Base-by-base conservation (phyloP, 139 green algal genomes). In the Pleodorina starrii region DNA sequence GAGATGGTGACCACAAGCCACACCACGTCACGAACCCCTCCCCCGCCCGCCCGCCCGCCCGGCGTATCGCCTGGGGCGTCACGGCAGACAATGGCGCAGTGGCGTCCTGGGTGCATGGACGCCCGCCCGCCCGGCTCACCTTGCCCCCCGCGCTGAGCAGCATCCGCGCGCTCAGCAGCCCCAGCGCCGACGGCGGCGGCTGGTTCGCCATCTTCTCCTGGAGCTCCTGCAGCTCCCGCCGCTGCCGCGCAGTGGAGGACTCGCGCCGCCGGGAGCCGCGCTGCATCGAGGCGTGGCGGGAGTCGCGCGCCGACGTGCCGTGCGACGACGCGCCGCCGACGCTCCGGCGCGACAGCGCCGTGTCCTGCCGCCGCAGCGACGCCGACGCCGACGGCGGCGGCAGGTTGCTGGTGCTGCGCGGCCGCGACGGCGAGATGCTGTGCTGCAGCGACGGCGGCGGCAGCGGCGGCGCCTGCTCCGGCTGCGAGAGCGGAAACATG, bases 71-170 rank as follows among this genome's bases (percentile, higher is more conserved):
- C n/a, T n/a, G n/a, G n/a, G n/a, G n/a, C n/a, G n/a, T n/a, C n/a
- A n/a, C n/a, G n/a, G n/a, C n/a, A n/a, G n/a, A n/a, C n/a, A n/a
- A n/a, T n/a, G n/a, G n/a, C n/a, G n/a, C n/a, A n/a, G n/a, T n/a
- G n/a, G n/a, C n/a, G n/a, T n/a, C n/a, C n/a, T n/a, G n/a, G n/a
- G n/a, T n/a, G n/a, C n/a, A n/a, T n/a, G n/a, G n/a, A n/a, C n/a
- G n/a, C n/a, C n/a, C n/a, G n/a, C n/a, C n/a, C n/a, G n/a, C 17
- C 40, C 68, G 50, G 9, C 81, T 4, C 46, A 88, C 82, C 82
- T 79, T 79, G n/a, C 68, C 82, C 11, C 82, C 82, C n/a, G 82
- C 63, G 46, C 69, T 19, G 6, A 60, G 44, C 0, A 88, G 32
- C 32, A 88, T 35, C 10, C 19, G 16, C 6, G 82, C 63, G 19